A percentile compares a stretch with the other conserved stretches of the same genome.
Evolutionary conservation across 2,329 filamentous ascomycete genomes (phyloP).

Genomic region (Trichoderma endophyticum): DNA sequence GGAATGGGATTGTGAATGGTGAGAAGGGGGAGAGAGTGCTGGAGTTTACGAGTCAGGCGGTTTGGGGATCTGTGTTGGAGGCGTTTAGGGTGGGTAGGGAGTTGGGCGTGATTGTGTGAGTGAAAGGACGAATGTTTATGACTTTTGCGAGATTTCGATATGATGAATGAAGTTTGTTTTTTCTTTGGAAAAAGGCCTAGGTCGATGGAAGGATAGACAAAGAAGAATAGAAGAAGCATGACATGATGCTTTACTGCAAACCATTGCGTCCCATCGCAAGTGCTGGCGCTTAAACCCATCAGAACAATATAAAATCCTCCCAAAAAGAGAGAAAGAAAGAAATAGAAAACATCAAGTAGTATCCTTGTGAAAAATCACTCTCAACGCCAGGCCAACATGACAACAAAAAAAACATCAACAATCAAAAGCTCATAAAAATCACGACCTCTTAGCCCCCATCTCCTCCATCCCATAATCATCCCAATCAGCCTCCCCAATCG

Average conservation of each 20-base stretch:
- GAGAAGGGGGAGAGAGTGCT: conserved; percentile 22
- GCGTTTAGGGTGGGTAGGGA: conserved; percentile 30
- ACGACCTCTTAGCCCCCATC: conserved; percentile 66
- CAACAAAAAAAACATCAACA: not conserved
- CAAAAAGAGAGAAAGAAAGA: not conserved
- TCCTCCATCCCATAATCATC: conserved; percentile 63
- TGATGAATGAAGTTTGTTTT: not conserved
- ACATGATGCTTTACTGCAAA: not conserved
- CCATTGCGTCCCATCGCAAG: not conserved
- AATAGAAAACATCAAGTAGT: not conserved
- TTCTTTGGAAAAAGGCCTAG: not conserved
- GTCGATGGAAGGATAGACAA: not conserved
- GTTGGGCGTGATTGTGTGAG: not conserved
- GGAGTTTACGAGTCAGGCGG: conserved; percentile 33
- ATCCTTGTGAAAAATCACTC: not conserved
- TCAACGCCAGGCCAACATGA: conserved; percentile 5
- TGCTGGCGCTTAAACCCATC: not conserved
- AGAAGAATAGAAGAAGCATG: not conserved
- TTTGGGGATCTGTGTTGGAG: conserved; percentile 32
- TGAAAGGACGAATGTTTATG: not conserved
- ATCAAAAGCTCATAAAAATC: conserved; percentile 5
- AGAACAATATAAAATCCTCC: not conserved
- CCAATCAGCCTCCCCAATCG: conserved; percentile 52
- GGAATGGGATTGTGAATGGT: not conserved
- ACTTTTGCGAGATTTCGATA: not conserved